These are phyloP conservation scores for Globisporangium recalcitrans DNA, from an alignment of 352 stramenopile genomes.

Conservation along the genomic window DNA sequence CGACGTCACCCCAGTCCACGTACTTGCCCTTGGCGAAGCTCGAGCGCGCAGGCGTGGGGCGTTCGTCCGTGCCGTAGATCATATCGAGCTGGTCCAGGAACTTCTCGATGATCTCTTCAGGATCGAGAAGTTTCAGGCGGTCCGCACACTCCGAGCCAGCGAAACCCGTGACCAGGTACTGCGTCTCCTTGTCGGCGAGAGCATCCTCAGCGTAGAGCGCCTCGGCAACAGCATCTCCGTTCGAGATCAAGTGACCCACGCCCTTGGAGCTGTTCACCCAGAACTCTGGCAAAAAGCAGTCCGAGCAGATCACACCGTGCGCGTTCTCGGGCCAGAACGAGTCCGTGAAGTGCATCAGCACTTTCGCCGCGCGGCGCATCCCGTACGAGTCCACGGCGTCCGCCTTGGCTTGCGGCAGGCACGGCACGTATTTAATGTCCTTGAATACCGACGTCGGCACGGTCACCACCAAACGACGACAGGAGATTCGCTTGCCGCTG, in stretches of 20 bases:
- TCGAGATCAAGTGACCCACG: constrained; percentile 50
- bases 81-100: constrained; percentile 72
- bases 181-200: constrained; percentile 18
- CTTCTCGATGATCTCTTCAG: constrained; percentile 48
- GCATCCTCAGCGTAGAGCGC: constrained; percentile 12
- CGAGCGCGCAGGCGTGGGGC: constrained; percentile 45
- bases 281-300: constrained; percentile 80
- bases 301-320: constrained; percentile 77
- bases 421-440: constrained; percentile 64
- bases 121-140: constrained; percentile 31
- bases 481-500: constrained; percentile 51
- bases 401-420: constrained; percentile 47
- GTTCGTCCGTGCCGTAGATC: constrained; percentile 63
- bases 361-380: constrained; percentile 73
- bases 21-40: constrained; percentile 73
- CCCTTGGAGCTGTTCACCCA: constrained; percentile 75
- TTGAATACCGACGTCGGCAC: constrained; percentile 74
- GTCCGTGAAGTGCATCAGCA: constrained; percentile 64
- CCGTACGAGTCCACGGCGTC: constrained; percentile 58
- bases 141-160: constrained; percentile 66
- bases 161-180: constrained; percentile 76
- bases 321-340: constrained; percentile 68
- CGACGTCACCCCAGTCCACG: constrained; percentile 71
- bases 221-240: constrained; percentile 34
- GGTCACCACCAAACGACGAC: constrained; percentile 59